Percentiles rank a stretch among this genome's conserved stretches.
Evolutionary conservation across 768 basidiomycete genomes (phyloP).

Genomic region (Xerocomellus chrysenteron): DNA sequence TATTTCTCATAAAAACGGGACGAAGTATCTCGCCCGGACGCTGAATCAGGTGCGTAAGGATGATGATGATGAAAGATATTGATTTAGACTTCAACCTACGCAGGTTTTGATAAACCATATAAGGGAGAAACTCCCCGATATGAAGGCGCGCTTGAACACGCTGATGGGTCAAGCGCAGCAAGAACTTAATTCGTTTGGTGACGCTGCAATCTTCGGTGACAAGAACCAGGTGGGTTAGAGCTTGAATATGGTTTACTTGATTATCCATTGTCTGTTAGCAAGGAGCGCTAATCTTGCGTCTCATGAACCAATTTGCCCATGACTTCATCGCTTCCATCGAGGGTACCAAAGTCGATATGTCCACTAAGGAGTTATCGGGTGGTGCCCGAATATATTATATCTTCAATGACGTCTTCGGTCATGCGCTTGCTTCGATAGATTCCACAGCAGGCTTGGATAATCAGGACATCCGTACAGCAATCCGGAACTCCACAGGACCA

Average conservation of each 20-base stretch:
- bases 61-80: not conserved
- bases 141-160: conserved; percentile 98
- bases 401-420: conserved; percentile 97
- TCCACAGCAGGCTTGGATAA: conserved; percentile 88
- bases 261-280: conserved; percentile 44
- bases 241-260: not conserved
- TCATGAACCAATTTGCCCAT: conserved; percentile 98
- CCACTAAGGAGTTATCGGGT: conserved; percentile 96
- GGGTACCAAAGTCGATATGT: conserved; percentile 93
- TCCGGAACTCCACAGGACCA: conserved; percentile 97
- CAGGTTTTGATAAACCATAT: conserved; percentile 96
- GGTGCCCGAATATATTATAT: conserved; percentile 99
- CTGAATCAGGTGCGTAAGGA: conserved; percentile 75
- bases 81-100: not conserved
- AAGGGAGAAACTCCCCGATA: conserved; percentile 96
- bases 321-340: conserved; percentile 98
- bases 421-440: conserved; percentile 86
- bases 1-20: conserved; percentile 97
- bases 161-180: conserved; percentile 99
- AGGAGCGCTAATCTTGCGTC: conserved; percentile 85
- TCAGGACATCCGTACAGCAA: conserved; percentile 96
- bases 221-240: conserved; percentile 62
- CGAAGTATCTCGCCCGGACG: conserved; percentile 88
- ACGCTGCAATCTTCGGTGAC: conserved; percentile 88
- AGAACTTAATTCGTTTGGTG: conserved; percentile 95